phyloP scores from a whole-genome alignment of 805 yeast genomes.

The Saturnispora kantuleensis region DNA sequence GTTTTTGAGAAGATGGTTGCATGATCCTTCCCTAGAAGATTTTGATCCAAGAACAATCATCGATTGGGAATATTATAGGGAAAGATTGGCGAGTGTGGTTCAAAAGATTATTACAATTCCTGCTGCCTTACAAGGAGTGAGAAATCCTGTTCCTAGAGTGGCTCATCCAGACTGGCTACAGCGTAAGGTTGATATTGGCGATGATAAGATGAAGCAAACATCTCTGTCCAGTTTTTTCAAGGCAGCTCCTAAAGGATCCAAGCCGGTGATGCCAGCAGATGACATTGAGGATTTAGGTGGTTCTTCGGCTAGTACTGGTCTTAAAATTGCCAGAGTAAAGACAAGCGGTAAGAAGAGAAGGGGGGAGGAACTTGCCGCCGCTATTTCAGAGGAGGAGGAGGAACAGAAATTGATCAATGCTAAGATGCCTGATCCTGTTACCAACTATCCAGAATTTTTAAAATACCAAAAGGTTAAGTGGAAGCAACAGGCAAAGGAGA shows the following conservation, averaged over 20 bases:
- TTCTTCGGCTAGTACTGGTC: constrained; percentile 20
- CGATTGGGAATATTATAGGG: constrained; percentile 90
- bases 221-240: constrained; percentile 50
- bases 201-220: constrained; percentile 66
- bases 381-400: constrained; percentile 31
- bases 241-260: constrained; percentile 30
- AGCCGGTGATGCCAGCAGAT: constrained; percentile 27
- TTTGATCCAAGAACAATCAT: constrained; percentile 84
- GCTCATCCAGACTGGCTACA: constrained; percentile 90
- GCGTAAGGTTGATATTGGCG: constrained; percentile 46
- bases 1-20: constrained; percentile 78
- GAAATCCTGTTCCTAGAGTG: constrained; percentile 91
- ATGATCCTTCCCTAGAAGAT: constrained; percentile 62
- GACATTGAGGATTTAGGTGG: constrained; percentile 72
- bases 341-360: constrained; percentile 36
- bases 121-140: constrained; percentile 83
- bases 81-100: constrained; percentile 83
- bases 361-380: constrained; percentile 20
- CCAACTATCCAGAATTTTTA: constrained; percentile 60
- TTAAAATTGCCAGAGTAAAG: constrained; percentile 34
- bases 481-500: constrained; percentile 64
- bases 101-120: constrained; percentile 95
- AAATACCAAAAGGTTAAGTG: constrained; percentile 79
- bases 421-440: constrained; percentile 55
- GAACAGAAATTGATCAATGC: constrained; percentile 39